Conservation (phyloP, 331 rosid species). For the Dryas integrifolia region DNA sequence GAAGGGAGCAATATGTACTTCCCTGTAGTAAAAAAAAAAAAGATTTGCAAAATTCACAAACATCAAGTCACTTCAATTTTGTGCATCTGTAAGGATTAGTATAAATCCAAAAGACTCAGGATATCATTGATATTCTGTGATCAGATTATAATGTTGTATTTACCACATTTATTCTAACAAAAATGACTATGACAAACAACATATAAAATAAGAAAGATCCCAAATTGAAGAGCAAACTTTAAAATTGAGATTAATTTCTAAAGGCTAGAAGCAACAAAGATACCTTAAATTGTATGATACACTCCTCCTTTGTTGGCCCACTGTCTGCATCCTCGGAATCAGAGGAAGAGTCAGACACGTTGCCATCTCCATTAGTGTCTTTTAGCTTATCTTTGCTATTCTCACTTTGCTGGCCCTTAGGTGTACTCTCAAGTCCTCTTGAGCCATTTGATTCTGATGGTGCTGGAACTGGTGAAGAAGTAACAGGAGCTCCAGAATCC, state of each 20-base stretch:
- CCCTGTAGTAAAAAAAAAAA: not conserved
- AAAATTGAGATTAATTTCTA: not conserved
- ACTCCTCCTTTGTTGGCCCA: slow-evolving; percentile 88
- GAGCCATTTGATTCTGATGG: slow-evolving; percentile 76
- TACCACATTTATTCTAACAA: not conserved
- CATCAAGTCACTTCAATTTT: not conserved
- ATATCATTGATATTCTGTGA: not conserved
- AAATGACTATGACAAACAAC: not conserved
- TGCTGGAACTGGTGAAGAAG: slow-evolving; percentile 57
- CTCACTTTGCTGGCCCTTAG: slow-evolving; percentile 64
- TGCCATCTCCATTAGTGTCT: slow-evolving; percentile 73
- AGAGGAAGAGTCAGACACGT: slow-evolving; percentile 75
- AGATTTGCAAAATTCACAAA: not conserved
- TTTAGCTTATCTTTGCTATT: slow-evolving; percentile 71
- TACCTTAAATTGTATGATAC: slow-evolving; percentile 87
- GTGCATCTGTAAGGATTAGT: not conserved
- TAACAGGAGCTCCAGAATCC: slow-evolving; percentile 79
- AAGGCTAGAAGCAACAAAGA: slow-evolving; percentile 11
- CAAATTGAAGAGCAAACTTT: not conserved
- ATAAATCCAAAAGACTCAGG: not conserved
- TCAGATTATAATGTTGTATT: not conserved
- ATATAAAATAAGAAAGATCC: not conserved
- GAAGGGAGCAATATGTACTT: not conserved
- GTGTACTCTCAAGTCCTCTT: slow-evolving; percentile 53
- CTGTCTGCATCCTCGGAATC: slow-evolving; percentile 89